Base-by-base conservation (phyloP, 768 basidiomycete species). In the Lanmaoa rubissima region DNA sequence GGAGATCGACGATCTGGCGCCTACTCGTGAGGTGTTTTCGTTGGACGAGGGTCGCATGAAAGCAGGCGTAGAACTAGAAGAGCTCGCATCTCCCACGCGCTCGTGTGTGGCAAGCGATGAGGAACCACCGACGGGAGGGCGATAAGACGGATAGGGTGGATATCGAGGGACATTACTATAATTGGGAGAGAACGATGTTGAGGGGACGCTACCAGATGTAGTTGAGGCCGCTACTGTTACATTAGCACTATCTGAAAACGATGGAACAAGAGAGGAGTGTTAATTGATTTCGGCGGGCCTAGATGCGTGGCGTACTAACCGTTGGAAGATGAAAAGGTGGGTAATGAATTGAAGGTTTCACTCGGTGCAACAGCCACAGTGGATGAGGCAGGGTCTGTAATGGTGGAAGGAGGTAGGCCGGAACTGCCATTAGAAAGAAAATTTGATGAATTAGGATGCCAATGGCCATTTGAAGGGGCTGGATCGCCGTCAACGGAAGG, bases 61-160 rank as follows among this genome's bases (percentile, higher is more conserved):
- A n/a, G 55, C 19, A 47, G 61, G 60, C 7, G 57, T 34, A 12
- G 64, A 50, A 32, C 32, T 48, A 4, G 61, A 57, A 24, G 44
- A 9, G 7, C 48, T 48, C 3, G 43, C 38, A 38, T 58, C 54
- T 40, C 58, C 66, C 58, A 60, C 56, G 52, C 46, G 62, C n/a
- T 58, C 66, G 13, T 54, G 57, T n/a, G 41, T 28, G 44, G 58
- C 48, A 48, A 58, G 60, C 32, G 62, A 67, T 6, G 63, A 52
- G 3, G 55, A 26, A 24, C 48, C 61, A 46, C 45, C 50, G 5
- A 24, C 16, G 46, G 62, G 48, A 24, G 61, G 60, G 58, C 55
- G 70, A 63, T 68, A 64, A 57, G 72, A 55, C n/a, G 65, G 60
- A 54, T 55, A 53, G 45, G 59, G 62, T 32, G 61, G 61, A 53